phyloP scores from a whole-genome alignment of 2,329 filamentous ascomycete species.

The Zymoseptoria tritici region DNA sequence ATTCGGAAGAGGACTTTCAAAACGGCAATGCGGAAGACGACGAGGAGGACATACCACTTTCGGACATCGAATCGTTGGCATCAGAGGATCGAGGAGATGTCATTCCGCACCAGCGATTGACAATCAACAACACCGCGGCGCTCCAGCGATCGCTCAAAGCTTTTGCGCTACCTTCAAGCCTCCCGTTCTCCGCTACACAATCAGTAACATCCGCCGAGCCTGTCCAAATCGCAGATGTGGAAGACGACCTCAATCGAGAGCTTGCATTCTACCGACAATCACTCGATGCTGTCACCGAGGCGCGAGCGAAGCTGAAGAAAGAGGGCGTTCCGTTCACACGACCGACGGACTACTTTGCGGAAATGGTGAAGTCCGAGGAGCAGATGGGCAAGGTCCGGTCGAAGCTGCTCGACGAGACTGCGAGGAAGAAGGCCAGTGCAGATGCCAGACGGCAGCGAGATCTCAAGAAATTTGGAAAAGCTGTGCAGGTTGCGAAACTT shows the following conservation, averaged over 20 bases:
- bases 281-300: slow-evolving; percentile 67
- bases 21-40: slow-evolving; percentile 42
- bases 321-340: slow-evolving; percentile 82
- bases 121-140: slow-evolving; percentile 93
- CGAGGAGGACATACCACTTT: slow-evolving; percentile 79
- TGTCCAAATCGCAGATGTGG: slow-evolving; percentile 70
- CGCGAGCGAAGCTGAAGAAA: slow-evolving; percentile 65
- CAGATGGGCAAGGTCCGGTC: slow-evolving; percentile 97
- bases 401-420: slow-evolving; percentile 86
- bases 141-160: slow-evolving; percentile 73
- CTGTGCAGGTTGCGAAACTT: slow-evolving; percentile 91
- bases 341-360: slow-evolving; percentile 91
- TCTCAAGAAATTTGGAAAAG: slow-evolving; percentile 98
- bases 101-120: slow-evolving; percentile 82
- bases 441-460: slow-evolving; percentile 90
- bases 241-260: slow-evolving; percentile 88
- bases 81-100: slow-evolving; percentile 81
- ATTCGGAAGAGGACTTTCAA: slow-evolving; percentile 27
- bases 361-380: slow-evolving; percentile 98
- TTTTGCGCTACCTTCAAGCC: slow-evolving; percentile 61
- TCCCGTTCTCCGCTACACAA: slow-evolving; percentile 79
- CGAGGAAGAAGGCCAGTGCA: slow-evolving; percentile 81
- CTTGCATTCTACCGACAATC: slow-evolving; percentile 89
- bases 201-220: slow-evolving; percentile 60
- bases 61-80: slow-evolving; percentile 70